Evolutionary conservation across 208 protist genomes (phyloP), one percentile per base, ranked within the genome.

Genomic region (Leishmania tropica): DNA sequence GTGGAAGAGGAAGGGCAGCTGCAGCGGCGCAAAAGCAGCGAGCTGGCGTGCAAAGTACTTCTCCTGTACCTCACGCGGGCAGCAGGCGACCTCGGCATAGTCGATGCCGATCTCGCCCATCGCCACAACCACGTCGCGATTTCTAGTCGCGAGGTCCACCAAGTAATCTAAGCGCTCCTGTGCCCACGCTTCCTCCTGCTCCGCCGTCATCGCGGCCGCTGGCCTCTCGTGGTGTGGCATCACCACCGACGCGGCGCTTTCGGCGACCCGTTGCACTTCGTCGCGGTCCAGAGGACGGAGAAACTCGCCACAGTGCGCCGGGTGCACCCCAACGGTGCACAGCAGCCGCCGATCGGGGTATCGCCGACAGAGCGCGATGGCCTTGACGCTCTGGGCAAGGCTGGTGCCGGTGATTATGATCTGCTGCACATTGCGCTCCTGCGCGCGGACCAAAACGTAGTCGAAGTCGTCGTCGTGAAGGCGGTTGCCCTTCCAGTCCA

Each of bases 41-140:
- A 97, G 84, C 84, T 98, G 95, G 51, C 75, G 74, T 48, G 81
- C 58, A 87, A 98, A 96, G 81, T 88, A 96, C 76, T 83, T 84
- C 72, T 91, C 83, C 84, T 98, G 95, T 35, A 94, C 72, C 51
- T 96, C 92, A 19, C 84, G 80, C 6, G 95, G 91, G 79, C 92
- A 96, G 84, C 83, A 91, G 58, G 79, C 81, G n/a, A 96, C 76
- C 88, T 98, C 93, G 21, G 95, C 97, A 84, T 98, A 98, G 82
- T 99, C 98, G 62, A 98, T 81, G 10, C 95, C 95, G 76, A 98
- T 94, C 79, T 98, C 95, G 6, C 95, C 95, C 0, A 98, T 87
- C 21, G 89, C 95, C 72, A 98, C 93, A 10, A 98, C 93, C 13
- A 98, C 90, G 80, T 97, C 95, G 4, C 92, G 85, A 60, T 96